Percentiles rank a stretch among this genome's conserved stretches.
These are phyloP conservation scores for Conoideocrella luteorostrata DNA, from an alignment of 2,329 filamentous ascomycete genomes.

Conservation along the genomic window DNA sequence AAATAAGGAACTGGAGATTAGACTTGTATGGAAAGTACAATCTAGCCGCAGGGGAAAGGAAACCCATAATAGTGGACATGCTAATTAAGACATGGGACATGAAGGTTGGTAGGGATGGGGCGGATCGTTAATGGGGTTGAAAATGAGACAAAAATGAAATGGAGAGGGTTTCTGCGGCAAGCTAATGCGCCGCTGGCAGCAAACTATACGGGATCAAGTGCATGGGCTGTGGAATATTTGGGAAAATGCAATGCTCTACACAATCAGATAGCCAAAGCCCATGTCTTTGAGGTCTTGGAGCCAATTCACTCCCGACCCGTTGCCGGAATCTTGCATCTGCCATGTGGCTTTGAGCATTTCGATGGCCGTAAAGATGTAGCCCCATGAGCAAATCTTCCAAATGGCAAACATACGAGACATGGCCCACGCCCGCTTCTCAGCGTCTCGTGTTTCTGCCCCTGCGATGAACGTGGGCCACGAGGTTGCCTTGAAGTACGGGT, in stretches of 20 bases:
- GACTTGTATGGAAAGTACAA: too few relatives aligned
- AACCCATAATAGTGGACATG: too few relatives aligned
- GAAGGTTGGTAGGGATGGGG: too few relatives aligned
- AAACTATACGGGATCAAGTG: too few relatives aligned
- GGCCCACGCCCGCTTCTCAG: conserved; percentile 43
- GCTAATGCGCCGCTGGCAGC: too few relatives aligned
- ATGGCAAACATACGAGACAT: conserved; percentile 39
- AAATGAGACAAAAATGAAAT: too few relatives aligned
- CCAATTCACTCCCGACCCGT: conserved; percentile 28
- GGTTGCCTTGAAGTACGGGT: conserved; percentile 52
- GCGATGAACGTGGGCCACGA: conserved; percentile 55
- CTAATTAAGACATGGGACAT: too few relatives aligned
- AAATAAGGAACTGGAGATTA: too few relatives aligned
- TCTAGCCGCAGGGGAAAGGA: too few relatives aligned
- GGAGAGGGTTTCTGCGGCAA: too few relatives aligned
- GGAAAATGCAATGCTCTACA: conserved; percentile 21
- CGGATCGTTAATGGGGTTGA: too few relatives aligned
- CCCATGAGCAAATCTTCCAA: conserved; percentile 41
- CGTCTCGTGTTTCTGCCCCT: conserved; percentile 46
- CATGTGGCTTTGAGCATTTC: conserved; percentile 43
- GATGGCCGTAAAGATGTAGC: conserved; percentile 43
- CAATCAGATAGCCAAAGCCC: conserved; percentile 40
- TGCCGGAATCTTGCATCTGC: conserved; percentile 32
- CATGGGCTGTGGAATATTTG: too few relatives aligned
- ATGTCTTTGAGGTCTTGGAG: conserved; percentile 36